Evolutionary conservation across 305 asterid genomes (phyloP).

Genomic region (Fraxinus sp.): DNA sequence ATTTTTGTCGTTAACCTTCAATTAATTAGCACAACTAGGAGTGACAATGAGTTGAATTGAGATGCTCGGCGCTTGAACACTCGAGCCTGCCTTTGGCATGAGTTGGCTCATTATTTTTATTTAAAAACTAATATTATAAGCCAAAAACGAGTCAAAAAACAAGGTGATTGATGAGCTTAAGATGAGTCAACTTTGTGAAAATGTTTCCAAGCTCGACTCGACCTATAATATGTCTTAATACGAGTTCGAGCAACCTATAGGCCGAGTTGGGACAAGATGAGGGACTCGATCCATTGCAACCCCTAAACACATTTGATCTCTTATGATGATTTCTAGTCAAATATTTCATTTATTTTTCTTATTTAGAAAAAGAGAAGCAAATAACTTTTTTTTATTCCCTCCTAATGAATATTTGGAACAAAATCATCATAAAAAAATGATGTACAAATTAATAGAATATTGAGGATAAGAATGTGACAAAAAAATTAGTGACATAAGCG

Average conservation of each 20-base stretch:
- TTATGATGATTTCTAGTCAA: neutral
- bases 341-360: neutral
- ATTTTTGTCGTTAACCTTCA: neutral
- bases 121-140: too few relatives aligned
- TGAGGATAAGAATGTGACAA: neutral
- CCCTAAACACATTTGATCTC: neutral
- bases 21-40: neutral
- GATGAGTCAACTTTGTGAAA: neutral
- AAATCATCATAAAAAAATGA: too few relatives aligned
- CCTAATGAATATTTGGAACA: too few relatives aligned
- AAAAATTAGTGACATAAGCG: neutral
- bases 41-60: too few relatives aligned
- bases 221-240: neutral
- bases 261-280: neutral
- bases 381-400: neutral
- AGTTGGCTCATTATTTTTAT: neutral
- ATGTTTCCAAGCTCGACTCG: neutral
- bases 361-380: too few relatives aligned
- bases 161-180: neutral
- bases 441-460: neutral
- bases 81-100: neutral
- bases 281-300: neutral
- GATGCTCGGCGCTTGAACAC: neutral
- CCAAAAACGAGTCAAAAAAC: neutral
- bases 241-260: neutral